Percentiles rank a stretch among this genome's conserved stretches.
Conservation (phyloP, 1,284 basidiomycete genomes). For the Anthracocystis panici-leucophaei region DNA sequence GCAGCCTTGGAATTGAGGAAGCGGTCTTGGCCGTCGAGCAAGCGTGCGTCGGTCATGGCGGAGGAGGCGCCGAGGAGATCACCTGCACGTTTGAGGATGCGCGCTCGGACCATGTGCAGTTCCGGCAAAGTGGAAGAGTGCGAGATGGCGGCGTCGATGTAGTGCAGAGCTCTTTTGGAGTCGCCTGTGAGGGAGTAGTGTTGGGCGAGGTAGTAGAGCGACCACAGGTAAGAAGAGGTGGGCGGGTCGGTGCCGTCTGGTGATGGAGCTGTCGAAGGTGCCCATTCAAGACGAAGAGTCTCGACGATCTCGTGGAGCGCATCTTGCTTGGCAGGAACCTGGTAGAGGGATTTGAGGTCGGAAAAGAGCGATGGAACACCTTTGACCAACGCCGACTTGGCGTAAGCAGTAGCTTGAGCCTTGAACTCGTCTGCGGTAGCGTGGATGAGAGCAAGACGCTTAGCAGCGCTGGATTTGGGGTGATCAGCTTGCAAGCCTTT, state of each 20-base stretch:
- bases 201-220: constrained; percentile 92
- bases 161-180: constrained; percentile 75
- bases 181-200: constrained; percentile 78
- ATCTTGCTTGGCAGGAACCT: constrained; percentile 76
- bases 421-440: constrained; percentile 75
- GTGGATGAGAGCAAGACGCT: constrained; percentile 56
- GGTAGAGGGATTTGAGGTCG: constrained; percentile 89
- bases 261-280: constrained; percentile 22
- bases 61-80: constrained; percentile 81
- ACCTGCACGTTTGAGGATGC: constrained; percentile 87
- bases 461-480: constrained; percentile 58
- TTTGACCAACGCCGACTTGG: constrained; percentile 80
- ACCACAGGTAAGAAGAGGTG: constrained; percentile 90
- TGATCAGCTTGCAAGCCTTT: constrained; percentile 43
- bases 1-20: constrained; percentile 94
- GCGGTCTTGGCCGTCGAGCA: constrained; percentile 92
- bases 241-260: constrained; percentile 75
- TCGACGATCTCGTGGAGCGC: constrained; percentile 79
- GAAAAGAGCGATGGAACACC: constrained; percentile 95
- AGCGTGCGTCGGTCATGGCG: constrained; percentile 83
- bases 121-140: constrained; percentile 97
- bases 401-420: constrained; percentile 78
- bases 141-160: constrained; percentile 77
- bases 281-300: constrained; percentile 51
- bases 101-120: constrained; percentile 84